Evolutionary conservation across 345 rosid genomes (phyloP).

Genomic region (Cardamine occulta): DNA sequence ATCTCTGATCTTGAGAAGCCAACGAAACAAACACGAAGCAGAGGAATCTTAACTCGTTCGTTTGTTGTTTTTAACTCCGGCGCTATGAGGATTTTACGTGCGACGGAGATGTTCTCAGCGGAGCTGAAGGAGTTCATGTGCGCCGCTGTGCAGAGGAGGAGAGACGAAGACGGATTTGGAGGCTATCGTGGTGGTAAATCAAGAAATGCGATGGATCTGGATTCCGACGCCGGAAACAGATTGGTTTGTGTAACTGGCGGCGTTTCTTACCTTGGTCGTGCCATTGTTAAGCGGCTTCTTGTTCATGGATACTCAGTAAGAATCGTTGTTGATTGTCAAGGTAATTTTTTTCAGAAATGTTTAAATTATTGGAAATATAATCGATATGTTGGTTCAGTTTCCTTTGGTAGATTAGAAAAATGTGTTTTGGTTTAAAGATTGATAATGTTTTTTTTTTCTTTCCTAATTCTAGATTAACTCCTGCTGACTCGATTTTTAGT

Average conservation of each 20-base stretch:
- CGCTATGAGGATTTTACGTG: conserved; percentile 38
- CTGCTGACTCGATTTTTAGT: background rate
- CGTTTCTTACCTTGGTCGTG: conserved; percentile 68
- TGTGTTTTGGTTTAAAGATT: background rate
- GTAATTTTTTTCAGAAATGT: conserved; percentile 25
- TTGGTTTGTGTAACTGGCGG: conserved; percentile 85
- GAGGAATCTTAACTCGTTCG: background rate
- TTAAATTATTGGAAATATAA: background rate
- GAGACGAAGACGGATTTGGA: conserved; percentile 39
- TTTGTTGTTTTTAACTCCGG: background rate
- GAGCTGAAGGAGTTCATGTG: conserved; percentile 42
- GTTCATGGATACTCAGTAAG: conserved; percentile 71
- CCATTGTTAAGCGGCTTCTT: conserved; percentile 65
- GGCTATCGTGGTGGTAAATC: conserved; percentile 30
- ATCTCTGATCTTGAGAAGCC: background rate
- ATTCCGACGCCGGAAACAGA: conserved; percentile 42
- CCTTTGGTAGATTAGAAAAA: background rate
- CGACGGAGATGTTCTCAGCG: conserved; percentile 31
- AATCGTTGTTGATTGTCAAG: conserved; percentile 64
- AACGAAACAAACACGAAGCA: background rate
- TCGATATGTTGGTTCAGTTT: background rate
- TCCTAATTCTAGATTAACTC: background rate
- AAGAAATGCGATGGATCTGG: conserved; percentile 34
- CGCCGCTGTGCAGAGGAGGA: conserved; percentile 45
- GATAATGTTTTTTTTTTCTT: background rate